phyloP scores from a whole-genome alignment of 164 flowering plant genomes.

The Saururus chinensis region DNA sequence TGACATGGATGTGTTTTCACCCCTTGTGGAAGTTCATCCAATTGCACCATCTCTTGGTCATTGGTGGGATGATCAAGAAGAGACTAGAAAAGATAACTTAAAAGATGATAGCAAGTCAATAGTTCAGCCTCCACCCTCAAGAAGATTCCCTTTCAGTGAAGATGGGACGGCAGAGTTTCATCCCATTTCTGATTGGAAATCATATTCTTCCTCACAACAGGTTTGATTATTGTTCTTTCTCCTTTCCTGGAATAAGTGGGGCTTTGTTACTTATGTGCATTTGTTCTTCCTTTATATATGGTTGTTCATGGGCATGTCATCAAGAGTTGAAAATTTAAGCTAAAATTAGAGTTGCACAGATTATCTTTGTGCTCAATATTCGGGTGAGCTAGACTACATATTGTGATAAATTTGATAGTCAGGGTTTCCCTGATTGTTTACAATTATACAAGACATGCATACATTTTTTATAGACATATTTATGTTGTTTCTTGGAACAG shows the following conservation, averaged over 20 bases:
- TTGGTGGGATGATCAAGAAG: slow-evolving; percentile 52
- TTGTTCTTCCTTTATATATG: too few species aligned
- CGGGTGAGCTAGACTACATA: too few species aligned
- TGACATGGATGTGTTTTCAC: slow-evolving; percentile 98
- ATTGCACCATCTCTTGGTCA: slow-evolving; percentile 76
- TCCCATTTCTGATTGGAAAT: slow-evolving; percentile 73
- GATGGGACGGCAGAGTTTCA: slow-evolving; percentile 42
- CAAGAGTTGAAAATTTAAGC: too few species aligned
- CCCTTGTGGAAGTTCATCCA: slow-evolving; percentile 90
- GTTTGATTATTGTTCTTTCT: slow-evolving; percentile 20
- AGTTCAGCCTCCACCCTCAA: slow-evolving; percentile 45
- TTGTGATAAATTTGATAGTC: too few species aligned
- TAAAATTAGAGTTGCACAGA: too few species aligned
- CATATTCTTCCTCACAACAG: slow-evolving; percentile 53
- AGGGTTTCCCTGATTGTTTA: too few species aligned
- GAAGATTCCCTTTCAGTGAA: slow-evolving; percentile 47
- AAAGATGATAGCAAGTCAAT: slow-evolving; percentile 43
- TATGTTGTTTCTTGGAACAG: too few species aligned
- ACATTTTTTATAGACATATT: too few species aligned
- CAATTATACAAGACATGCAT: too few species aligned
- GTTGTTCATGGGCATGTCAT: too few species aligned
- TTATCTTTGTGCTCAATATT: too few species aligned
- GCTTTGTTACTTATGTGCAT: too few species aligned
- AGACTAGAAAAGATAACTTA: slow-evolving; percentile 43
- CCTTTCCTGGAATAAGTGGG: background rate